Evolutionary conservation across 108 stramenopile species (phyloP).

Genomic region (Nannochloropsis gaditana): DNA sequence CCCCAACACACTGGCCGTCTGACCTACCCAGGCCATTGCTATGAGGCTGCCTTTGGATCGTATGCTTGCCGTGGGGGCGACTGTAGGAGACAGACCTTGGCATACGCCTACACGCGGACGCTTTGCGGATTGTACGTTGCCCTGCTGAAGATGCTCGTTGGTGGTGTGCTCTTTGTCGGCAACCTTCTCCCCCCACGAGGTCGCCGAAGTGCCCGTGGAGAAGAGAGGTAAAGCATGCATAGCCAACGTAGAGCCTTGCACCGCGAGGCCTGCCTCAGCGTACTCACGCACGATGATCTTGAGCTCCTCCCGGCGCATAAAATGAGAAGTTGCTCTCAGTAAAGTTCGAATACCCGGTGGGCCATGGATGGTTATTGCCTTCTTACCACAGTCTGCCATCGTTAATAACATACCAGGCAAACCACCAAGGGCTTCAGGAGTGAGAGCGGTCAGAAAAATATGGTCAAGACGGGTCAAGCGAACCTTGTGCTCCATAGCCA

Average conservation of each 20-base stretch:
- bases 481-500: conserved; percentile 50
- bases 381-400: conserved; percentile 30
- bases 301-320: conserved; percentile 37
- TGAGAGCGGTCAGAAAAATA: conserved; percentile 39
- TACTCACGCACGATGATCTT: conserved; percentile 16
- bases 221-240: not conserved
- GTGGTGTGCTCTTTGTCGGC: not conserved
- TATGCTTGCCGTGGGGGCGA: not conserved
- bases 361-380: conserved; percentile 34
- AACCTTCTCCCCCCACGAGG: not conserved
- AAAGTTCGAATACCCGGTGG: conserved; percentile 35
- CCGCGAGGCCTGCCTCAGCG: not conserved
- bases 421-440: conserved; percentile 43
- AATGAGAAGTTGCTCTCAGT: conserved; percentile 29
- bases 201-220: not conserved
- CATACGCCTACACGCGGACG: not conserved
- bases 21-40: not conserved
- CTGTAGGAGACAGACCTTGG: no score
- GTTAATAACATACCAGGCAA: conserved; percentile 46
- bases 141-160: not conserved
- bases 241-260: not conserved
- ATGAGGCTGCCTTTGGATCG: not conserved
- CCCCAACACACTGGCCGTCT: conserved; percentile 7
- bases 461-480: conserved; percentile 31
- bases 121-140: not conserved